Conservation (phyloP, 345 rosid species). For the Corchorus olitorius region DNA sequence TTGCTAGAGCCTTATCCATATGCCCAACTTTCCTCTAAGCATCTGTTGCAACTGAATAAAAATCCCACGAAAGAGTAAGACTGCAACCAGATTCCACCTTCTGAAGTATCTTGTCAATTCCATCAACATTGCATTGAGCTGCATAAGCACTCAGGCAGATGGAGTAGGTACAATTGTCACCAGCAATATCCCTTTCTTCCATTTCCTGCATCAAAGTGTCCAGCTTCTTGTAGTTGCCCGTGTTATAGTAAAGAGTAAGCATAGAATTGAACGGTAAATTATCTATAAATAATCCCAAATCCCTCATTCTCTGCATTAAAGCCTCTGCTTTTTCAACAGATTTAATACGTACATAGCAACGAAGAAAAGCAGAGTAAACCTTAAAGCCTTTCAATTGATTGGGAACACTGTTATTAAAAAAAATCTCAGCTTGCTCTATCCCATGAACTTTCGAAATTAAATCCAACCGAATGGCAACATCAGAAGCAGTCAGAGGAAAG, state of each 20-base stretch:
- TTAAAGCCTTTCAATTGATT: slow-evolving; percentile 25
- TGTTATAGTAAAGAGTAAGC: slow-evolving; percentile 48
- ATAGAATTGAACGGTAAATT: slow-evolving; percentile 49
- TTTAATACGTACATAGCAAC: slow-evolving; percentile 41
- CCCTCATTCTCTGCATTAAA: slow-evolving; percentile 40
- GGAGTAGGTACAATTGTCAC: slow-evolving; percentile 38
- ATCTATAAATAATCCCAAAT: slow-evolving; percentile 32
- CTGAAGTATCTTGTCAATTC: slow-evolving; percentile 50
- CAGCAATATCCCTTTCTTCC: slow-evolving; percentile 43
- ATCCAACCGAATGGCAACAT: slow-evolving; percentile 50
- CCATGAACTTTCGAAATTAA: slow-evolving; percentile 55
- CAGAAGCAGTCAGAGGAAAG: slow-evolving; percentile 25
- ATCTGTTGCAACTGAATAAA: slow-evolving; percentile 41
- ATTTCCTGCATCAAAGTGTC: slow-evolving; percentile 53
- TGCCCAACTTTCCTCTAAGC: slow-evolving; percentile 54
- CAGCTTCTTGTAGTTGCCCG: slow-evolving; percentile 36
- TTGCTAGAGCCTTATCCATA: slow-evolving; percentile 38
- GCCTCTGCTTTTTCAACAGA: slow-evolving; percentile 52
- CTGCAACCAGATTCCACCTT: slow-evolving; percentile 46
- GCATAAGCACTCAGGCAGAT: slow-evolving; percentile 55
- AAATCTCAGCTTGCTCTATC: slow-evolving; percentile 41
- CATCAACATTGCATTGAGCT: slow-evolving; percentile 41
- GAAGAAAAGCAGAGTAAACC: slow-evolving; percentile 51
- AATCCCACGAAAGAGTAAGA: slow-evolving; percentile 33
- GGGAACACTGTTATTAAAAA: slow-evolving; percentile 41